Evolutionary conservation across 1,284 basidiomycete species (phyloP).

Genomic region (Irpex sp.): DNA sequence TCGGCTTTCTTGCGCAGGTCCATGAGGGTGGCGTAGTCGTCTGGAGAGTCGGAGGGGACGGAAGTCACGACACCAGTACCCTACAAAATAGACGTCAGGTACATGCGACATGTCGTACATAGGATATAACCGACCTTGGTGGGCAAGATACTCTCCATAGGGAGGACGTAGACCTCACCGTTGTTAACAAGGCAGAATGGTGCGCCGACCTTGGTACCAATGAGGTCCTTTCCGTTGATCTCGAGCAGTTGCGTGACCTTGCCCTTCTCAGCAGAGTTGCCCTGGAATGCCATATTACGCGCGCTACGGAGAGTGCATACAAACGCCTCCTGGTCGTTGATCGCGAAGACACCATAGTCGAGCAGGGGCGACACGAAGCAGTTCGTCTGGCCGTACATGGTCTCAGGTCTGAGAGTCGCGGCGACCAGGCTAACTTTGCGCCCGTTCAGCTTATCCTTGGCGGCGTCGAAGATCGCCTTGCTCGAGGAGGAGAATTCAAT

Average conservation of each 20-base stretch:
- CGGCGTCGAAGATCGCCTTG: slow-evolving; percentile 56
- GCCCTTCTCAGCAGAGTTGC: slow-evolving; percentile 69
- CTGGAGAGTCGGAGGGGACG: slow-evolving; percentile 97
- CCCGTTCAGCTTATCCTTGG: slow-evolving; percentile 51
- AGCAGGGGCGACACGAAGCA: slow-evolving; percentile 92
- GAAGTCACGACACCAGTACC: slow-evolving; percentile 99
- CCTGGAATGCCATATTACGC: slow-evolving; percentile 98
- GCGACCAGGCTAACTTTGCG: slow-evolving; percentile 92
- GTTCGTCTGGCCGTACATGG: slow-evolving; percentile 99
- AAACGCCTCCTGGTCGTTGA: slow-evolving; percentile 86
- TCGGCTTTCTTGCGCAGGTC: slow-evolving; percentile 97
- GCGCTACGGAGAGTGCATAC: slow-evolving; percentile 89
- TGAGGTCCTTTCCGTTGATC: slow-evolving; percentile 74
- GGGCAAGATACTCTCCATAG: slow-evolving; percentile 96
- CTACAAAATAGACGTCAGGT: slow-evolving; percentile 30
- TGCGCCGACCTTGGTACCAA: slow-evolving; percentile 91
- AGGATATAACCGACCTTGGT: slow-evolving; percentile 62
- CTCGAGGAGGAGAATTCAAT: slow-evolving; percentile 73
- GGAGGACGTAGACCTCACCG: slow-evolving; percentile 91
- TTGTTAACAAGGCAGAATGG: slow-evolving; percentile 68
- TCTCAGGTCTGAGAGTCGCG: slow-evolving; percentile 95
- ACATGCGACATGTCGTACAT: not conserved
- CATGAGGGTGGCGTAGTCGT: slow-evolving; percentile 89
- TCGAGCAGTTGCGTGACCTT: slow-evolving; percentile 72
- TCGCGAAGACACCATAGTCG: slow-evolving; percentile 91